phyloP scores from a whole-genome alignment of 257 asterid species.

The Solanum etuberosum region DNA sequence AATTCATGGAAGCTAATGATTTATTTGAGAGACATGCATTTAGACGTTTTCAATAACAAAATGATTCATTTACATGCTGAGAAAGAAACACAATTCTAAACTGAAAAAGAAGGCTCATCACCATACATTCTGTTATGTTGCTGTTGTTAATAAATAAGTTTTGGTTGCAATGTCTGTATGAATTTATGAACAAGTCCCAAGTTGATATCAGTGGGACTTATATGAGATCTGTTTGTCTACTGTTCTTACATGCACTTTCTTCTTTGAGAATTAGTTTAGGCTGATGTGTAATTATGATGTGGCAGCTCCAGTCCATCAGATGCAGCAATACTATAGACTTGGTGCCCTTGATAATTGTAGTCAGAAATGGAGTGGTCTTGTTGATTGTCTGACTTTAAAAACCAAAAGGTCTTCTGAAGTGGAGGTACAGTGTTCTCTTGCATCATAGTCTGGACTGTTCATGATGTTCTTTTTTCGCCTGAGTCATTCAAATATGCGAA shows the following conservation, averaged over 20 bases:
- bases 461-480: background rate
- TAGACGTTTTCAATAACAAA: background rate
- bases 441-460: background rate
- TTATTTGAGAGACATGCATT: background rate
- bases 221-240: background rate
- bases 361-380: constrained; percentile 53
- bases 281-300: constrained; percentile 7
- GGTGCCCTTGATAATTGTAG: constrained; percentile 72
- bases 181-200: background rate
- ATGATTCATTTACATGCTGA: background rate
- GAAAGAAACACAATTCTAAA: background rate
- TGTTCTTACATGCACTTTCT: background rate
- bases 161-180: background rate
- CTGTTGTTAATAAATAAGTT: background rate
- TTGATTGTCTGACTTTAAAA: constrained; percentile 74
- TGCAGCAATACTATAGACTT: constrained; percentile 84
- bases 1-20: background rate
- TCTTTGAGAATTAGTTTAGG: background rate
- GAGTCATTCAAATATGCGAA: background rate
- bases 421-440: constrained; percentile 37
- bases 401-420: constrained; percentile 57
- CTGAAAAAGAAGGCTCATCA: background rate
- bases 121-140: background rate
- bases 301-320: constrained; percentile 90
- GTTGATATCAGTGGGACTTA: background rate